Evolutionary conservation across 1,139 yeast genomes (phyloP), one percentile per base, ranked within the genome.

Genomic region (Lodderomyces metapsilosis): DNA sequence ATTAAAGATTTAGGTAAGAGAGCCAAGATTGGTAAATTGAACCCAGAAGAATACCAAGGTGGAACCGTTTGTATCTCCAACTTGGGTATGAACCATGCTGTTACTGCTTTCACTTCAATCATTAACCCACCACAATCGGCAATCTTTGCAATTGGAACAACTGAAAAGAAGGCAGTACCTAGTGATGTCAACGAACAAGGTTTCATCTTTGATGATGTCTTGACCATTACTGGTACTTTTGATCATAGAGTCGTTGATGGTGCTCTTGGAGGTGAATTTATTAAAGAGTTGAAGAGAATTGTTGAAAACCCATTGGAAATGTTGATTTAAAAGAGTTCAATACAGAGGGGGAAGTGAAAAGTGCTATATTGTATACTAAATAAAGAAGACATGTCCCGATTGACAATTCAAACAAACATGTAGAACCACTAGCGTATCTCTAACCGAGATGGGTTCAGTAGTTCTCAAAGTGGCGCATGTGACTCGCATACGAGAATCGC

Each of bases 171-270:
- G 61, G 96, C 98, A 43, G 85, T 92, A 50, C 96, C 94, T 63
- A 96, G 94, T 58, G 84, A 83, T 52, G 87, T 87, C 51, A 83
- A 89, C 58, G 96, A 88, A 64, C 82, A 84, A 57, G 98, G 98
- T 28, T 84, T 92, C 64, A 78, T 88, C 43, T 91, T 92, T 61
- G 97, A 89, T 58, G 95, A 88, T 59, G 86, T 86, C 61, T 85
- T 92, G 61, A 86, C 83, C 57, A 80, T 91, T 62, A 91, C 98
- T 46, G 97, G 96, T 70, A 88, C 98, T 43, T 92, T 92, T 61
- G 99, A 92, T 72, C 99, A 92, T 76, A 87, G 97, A 76, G 85
- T 86, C 47, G 83, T 91, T 51, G 99, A 92, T 62, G 99, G 99
- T 59, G 98, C 98, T 44, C 83, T 86, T 57, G 98, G 96, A 58